These are phyloP conservation scores for Protomyces pachydermus DNA, from an alignment of 1,139 yeast species.

Conservation along the genomic window DNA sequence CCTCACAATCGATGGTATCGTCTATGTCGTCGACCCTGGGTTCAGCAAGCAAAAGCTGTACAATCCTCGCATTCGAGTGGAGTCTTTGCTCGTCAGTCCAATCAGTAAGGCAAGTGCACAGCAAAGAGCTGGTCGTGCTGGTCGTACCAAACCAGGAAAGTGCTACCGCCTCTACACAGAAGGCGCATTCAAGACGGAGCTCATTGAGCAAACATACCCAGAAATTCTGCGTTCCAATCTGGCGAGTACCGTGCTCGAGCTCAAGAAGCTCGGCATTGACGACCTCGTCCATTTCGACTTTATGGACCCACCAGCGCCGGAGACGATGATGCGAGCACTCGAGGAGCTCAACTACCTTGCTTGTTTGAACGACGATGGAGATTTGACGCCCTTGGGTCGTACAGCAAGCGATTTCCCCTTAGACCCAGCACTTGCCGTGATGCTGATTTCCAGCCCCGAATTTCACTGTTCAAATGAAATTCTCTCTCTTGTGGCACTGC, in stretches of 20 bases:
- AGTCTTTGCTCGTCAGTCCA: conserved; percentile 88
- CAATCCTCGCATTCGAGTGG: conserved; percentile 93
- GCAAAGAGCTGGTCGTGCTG: conserved; percentile 99
- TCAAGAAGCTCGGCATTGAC: conserved; percentile 89
- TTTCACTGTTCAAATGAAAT: conserved; percentile 85
- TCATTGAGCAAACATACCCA: conserved; percentile 92
- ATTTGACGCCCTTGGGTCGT: conserved; percentile 80
- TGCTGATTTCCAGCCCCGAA: conserved; percentile 82
- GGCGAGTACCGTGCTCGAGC: conserved; percentile 84
- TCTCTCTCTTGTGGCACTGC: conserved; percentile 78
- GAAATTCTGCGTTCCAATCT: conserved; percentile 88
- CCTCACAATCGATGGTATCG: conserved; percentile 94
- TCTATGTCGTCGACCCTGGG: conserved; percentile 96
- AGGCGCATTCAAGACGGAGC: conserved; percentile 89
- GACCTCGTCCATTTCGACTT: conserved; percentile 96
- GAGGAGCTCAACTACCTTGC: conserved; percentile 88
- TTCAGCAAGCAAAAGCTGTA: conserved; percentile 94
- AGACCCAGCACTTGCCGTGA: conserved; percentile 91
- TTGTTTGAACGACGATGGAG: conserved; percentile 89
- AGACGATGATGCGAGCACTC: conserved; percentile 97
- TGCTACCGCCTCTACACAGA: conserved; percentile 95
- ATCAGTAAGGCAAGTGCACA: conserved; percentile 96
- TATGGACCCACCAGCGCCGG: conserved; percentile 99
- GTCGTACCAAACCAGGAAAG: conserved; percentile 98
- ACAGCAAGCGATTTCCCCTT: conserved; percentile 88